Evolutionary conservation across 2,329 filamentous ascomycete species (phyloP), one percentile per base, ranked within the genome.

Genomic region (Podosphaera fusca): DNA sequence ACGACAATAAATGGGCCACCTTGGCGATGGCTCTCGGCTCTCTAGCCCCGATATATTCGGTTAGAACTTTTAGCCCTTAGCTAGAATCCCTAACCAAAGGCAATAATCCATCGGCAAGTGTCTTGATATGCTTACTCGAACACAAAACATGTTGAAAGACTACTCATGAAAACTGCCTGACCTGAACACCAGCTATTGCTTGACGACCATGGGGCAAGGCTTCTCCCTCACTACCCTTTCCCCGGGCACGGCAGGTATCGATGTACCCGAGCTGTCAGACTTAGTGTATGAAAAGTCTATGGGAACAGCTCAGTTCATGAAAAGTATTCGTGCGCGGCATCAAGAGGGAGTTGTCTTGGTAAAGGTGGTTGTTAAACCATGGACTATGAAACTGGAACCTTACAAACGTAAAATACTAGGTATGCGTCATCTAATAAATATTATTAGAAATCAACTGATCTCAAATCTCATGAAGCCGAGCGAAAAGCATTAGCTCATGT

Each of bases 351-450:
- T 95, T 46, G 89, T 94, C 21, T 82, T 96, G 57, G 88, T 94
- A 67, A 96, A 96, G 71, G 84, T 95, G 35, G 84, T 95, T 58
- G 86, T 94, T 69, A 98, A 98, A 70, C 88, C 89, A 2, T 94
- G 88, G 67, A 77, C 84, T 33, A 84, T 95, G 72, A 80, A 86
- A 60, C 77, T 96, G 61, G 82, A 84, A 61, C 73, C 80, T 61
- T 94, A 95, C 71, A 83, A 85, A 65, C 80, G 80, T 65, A 78
- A 80, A 61, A 83, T 96, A 47, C 77, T 84, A 59, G 75, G 87
- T 90, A 71, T 68, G 81, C 70, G 38, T 56, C 5, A 45, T 55
- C n/a, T 29, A 9, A 14, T 7, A 7, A 33, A 9, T 57, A 9
- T 9, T 36, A 42, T 21, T 4, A 31, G 34, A 50, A 29, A 10